Conservation (phyloP, 1,284 basidiomycete genomes). For the Moniliophthora roreri region DNA sequence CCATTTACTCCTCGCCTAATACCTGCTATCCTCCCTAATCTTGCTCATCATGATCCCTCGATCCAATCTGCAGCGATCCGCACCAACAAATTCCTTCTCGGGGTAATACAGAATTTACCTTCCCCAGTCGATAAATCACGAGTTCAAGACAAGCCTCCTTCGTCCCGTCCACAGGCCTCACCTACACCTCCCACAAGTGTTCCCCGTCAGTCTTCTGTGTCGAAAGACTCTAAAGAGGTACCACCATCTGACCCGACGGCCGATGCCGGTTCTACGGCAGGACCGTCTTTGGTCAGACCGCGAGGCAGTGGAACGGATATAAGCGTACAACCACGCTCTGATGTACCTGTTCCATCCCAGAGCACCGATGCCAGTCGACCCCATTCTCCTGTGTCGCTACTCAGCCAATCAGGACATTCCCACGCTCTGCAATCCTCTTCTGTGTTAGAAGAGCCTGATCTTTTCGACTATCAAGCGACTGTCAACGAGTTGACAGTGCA, state of each 20-base stretch:
- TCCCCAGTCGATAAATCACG: constrained; percentile 57
- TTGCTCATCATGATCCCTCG: constrained; percentile 88
- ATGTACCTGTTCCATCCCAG: constrained; percentile 15
- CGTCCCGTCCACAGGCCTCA: constrained; percentile 42
- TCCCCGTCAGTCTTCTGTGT: constrained; percentile 48
- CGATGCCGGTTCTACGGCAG: constrained; percentile 28
- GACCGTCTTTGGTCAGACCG: constrained; percentile 21
- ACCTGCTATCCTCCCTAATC: constrained; percentile 89
- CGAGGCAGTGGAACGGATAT: constrained; percentile 29
- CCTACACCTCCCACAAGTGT: constrained; percentile 47
- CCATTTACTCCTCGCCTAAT: constrained; percentile 94
- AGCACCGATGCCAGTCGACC: constrained; percentile 42
- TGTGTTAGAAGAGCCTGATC: constrained; percentile 62
- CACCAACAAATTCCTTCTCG: constrained; percentile 84
- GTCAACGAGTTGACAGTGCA: constrained; percentile 93
- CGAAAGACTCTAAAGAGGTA: constrained; percentile 39
- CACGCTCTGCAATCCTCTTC: constrained; percentile 24
- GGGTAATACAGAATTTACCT: constrained; percentile 85
- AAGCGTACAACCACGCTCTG: constrained; percentile 27
- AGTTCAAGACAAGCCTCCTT: constrained; percentile 33
- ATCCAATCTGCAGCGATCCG: constrained; percentile 87
- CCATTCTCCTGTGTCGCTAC: constrained; percentile 52
- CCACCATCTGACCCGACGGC: constrained; percentile 42
- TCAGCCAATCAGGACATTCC: constrained; percentile 35
- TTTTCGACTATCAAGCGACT: constrained; percentile 90